phyloP scores from a whole-genome alignment of 371 early-diverging fungal genomes.

The Conidiobolus incongruus region DNA sequence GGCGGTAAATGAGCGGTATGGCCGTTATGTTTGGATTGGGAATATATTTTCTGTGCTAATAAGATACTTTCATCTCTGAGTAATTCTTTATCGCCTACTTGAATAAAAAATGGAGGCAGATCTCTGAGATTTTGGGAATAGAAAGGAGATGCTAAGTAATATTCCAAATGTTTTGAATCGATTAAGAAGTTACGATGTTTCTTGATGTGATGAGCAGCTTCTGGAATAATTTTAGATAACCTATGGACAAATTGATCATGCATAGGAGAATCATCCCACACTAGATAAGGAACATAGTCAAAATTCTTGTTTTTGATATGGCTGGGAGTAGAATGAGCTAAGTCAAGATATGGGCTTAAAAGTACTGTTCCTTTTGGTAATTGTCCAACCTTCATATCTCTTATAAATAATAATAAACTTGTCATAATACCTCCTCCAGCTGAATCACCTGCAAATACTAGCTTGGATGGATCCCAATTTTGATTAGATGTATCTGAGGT shows the following conservation, averaged over 20 bases:
- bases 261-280: too few species aligned
- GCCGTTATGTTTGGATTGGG: too few species aligned
- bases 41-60: slow-evolving; percentile 11
- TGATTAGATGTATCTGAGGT: slow-evolving; percentile 18
- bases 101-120: slow-evolving; percentile 15
- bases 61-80: slow-evolving; percentile 13
- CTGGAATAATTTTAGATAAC: neutral
- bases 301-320: slow-evolving; percentile 4
- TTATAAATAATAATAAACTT: too few species aligned
- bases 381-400: neutral
- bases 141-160: slow-evolving; percentile 13
- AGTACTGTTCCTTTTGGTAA: neutral
- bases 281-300: too few species aligned
- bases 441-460: slow-evolving; percentile 29
- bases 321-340: slow-evolving; percentile 12
- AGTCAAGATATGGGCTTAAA: slow-evolving; percentile 14
- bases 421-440: too few species aligned
- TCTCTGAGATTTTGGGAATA: slow-evolving; percentile 12
- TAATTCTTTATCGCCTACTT: slow-evolving; percentile 13
- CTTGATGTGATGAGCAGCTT: slow-evolving; percentile 6
- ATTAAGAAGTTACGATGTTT: slow-evolving; percentile 25
- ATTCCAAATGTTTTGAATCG: slow-evolving; percentile 15
- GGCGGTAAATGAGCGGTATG: too few species aligned
- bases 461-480: slow-evolving; percentile 11
- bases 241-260: too few species aligned